phyloP scores from a whole-genome alignment of 331 rosid species.

The Prunus yedoensis region DNA sequence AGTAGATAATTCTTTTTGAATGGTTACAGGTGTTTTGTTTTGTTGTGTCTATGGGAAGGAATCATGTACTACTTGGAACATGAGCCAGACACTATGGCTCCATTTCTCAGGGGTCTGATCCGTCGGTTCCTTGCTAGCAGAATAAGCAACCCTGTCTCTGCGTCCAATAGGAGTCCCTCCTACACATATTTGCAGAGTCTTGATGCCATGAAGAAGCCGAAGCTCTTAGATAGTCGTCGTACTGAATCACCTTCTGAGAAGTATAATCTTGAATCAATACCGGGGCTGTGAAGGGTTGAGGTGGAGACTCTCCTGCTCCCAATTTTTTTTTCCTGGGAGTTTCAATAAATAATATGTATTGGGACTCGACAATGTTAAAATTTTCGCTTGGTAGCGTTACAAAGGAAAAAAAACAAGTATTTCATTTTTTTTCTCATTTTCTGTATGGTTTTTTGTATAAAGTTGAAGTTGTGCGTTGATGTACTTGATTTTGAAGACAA shows the following conservation, averaged over 20 bases:
- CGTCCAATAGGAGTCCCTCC: conserved; percentile 45
- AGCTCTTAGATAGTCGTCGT: conserved; percentile 38
- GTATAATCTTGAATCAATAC: conserved; percentile 89
- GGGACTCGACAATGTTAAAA: neutral
- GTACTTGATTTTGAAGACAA: conserved; percentile 6
- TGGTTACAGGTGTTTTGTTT: conserved; percentile 73
- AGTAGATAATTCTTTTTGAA: conserved; percentile 6
- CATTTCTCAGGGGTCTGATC: conserved; percentile 85
- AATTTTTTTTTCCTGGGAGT: neutral
- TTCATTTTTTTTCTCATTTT: conserved; percentile 1
- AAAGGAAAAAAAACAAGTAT: neutral
- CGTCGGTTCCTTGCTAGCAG: conserved; percentile 97
- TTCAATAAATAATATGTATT: neutral
- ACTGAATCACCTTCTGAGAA: conserved; percentile 54
- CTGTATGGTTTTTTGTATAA: conserved; percentile 20
- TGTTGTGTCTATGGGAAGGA: conserved; percentile 91
- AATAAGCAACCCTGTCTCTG: conserved; percentile 72
- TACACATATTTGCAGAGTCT: conserved; percentile 61
- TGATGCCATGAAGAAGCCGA: conserved; percentile 56
- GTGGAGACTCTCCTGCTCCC: neutral
- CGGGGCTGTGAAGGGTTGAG: conserved; percentile 60
- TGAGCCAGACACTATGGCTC: conserved; percentile 97
- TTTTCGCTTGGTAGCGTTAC: neutral
- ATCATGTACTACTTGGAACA: conserved; percentile 93
- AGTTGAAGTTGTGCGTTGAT: conserved; percentile 12